phyloP scores from a whole-genome alignment of 441 rosid species.

The Gossypium lobatum region DNA sequence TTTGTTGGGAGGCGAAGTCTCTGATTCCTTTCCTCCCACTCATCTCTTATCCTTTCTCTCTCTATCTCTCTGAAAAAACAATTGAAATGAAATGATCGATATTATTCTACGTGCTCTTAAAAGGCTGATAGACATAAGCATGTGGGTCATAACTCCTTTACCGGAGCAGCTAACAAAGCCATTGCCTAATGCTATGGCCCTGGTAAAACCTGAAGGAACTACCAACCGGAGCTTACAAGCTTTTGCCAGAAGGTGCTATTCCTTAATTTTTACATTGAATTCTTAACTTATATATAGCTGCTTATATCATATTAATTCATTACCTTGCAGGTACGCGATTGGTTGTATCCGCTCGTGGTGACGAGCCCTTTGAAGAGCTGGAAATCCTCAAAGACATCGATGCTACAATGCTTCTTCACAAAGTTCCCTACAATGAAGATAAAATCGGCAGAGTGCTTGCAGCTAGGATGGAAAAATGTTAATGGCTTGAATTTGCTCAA shows the following conservation, averaged over 20 bases:
- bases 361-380: slow-evolving; percentile 68
- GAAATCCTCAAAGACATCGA: slow-evolving; percentile 65
- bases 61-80: no score
- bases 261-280: slow-evolving; percentile 8
- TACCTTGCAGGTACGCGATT: slow-evolving; percentile 66
- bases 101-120: slow-evolving; percentile 48
- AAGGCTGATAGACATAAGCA: slow-evolving; percentile 81
- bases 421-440: slow-evolving; percentile 61
- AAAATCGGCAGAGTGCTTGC: slow-evolving; percentile 84
- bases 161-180: slow-evolving; percentile 94
- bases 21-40: neutral
- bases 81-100: neutral
- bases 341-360: slow-evolving; percentile 78
- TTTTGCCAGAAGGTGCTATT: slow-evolving; percentile 10
- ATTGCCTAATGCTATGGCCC: slow-evolving; percentile 81
- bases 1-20: no score
- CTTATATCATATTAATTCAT: neutral
- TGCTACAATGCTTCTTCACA: slow-evolving; percentile 78
- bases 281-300: neutral
- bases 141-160: slow-evolving; percentile 83
- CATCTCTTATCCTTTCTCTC: neutral
- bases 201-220: slow-evolving; percentile 82
- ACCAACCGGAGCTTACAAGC: slow-evolving; percentile 65
- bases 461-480: slow-evolving; percentile 65
- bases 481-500: neutral